Evolutionary conservation across 75 land plant genomes (phyloP), one percentile per base, ranked within the genome.

Genomic region (Pinus albicaulis): DNA sequence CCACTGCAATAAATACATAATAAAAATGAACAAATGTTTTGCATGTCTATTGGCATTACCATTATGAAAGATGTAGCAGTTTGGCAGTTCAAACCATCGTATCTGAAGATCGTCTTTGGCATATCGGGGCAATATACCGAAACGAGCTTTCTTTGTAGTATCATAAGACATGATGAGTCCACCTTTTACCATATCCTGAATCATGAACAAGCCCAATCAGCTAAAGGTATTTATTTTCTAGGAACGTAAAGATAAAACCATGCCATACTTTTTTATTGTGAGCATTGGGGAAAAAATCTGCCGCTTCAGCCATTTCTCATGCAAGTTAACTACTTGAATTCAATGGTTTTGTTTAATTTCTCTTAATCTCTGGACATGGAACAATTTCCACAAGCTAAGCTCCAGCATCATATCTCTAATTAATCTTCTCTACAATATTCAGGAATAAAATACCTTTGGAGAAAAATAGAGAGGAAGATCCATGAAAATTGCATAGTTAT

Each of bases 401-500:
- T 48, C 53, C 12, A 48, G 53, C 53, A 48, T 48, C 10, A 11
- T 48, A 10, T 48, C 53, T 48, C 53, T 48, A 48, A 48, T 8
- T 48, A 48, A 48, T 48, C 53, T 48, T 48, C 53, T 48, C 53
- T 1, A 48, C 53, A 24, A 3, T 64, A 41, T 44, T 41, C 22
- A 24, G 44, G 17, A 58, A 75, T 31, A 16, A 26, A 44, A 38
- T 82, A 98, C 99, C 98, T 85, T 89, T 70, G 94, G 90, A 59
- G 78, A 75, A 83, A 98, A 87, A 48, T 81, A 82, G 56, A 94
- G 72, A 59, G 99, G 98, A 61, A 95, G 88, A 80, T 98, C 99
- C 99, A 95, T 88, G 78, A 98, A 98, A 72, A 98, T 82, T 23
- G 98, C 95, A 84, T 89, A 98, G 78, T 98, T 95, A 66, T 98